These are phyloP conservation scores for Crocinoboletus sp. DNA, from an alignment of 1,284 basidiomycete genomes.

Conservation along the genomic window DNA sequence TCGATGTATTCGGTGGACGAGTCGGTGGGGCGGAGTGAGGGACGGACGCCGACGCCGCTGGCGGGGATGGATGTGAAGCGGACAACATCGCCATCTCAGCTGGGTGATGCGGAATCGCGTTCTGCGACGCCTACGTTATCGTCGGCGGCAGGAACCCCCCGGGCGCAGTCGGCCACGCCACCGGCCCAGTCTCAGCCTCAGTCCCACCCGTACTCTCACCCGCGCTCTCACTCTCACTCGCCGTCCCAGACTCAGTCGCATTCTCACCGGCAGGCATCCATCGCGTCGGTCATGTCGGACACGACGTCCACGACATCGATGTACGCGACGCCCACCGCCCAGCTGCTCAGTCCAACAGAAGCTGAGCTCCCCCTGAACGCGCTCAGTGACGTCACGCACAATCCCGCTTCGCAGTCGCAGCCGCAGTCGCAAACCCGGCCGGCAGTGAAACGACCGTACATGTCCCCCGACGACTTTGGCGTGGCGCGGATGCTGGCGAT, in stretches of 20 bases:
- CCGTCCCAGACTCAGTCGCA: conserved; percentile 20
- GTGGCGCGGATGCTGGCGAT: conserved; percentile 78
- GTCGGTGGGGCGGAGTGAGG: conserved; percentile 13
- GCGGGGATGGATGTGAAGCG: conserved; percentile 21
- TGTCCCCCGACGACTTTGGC: conserved; percentile 82
- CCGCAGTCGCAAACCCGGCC: not conserved
- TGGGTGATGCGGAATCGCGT: conserved; percentile 25
- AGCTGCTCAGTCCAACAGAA: conserved; percentile 31
- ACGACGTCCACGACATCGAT: conserved; percentile 32
- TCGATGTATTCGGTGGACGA: conserved; percentile 60
- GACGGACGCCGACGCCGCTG: conserved; percentile 29
- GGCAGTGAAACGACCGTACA: conserved; percentile 39
- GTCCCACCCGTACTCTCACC: conserved; percentile 8
- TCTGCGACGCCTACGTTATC: conserved; percentile 31
- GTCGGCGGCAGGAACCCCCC: conserved; percentile 10
- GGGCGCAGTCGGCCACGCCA: conserved; percentile 37
- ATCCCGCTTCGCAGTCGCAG: conserved; percentile 11
- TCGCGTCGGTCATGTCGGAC: conserved; percentile 63
- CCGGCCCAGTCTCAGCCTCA: conserved; percentile 32
- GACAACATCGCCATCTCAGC: conserved; percentile 21
- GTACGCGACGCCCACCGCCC: conserved; percentile 48
- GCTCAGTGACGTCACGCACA: conserved; percentile 28
- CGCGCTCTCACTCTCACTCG: conserved; percentile 7
- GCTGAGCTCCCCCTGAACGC: conserved; percentile 13
- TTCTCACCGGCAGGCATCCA: conserved; percentile 49